Conservation (phyloP, 1,284 basidiomycete species). For the Fomitopsis schrenkii region DNA sequence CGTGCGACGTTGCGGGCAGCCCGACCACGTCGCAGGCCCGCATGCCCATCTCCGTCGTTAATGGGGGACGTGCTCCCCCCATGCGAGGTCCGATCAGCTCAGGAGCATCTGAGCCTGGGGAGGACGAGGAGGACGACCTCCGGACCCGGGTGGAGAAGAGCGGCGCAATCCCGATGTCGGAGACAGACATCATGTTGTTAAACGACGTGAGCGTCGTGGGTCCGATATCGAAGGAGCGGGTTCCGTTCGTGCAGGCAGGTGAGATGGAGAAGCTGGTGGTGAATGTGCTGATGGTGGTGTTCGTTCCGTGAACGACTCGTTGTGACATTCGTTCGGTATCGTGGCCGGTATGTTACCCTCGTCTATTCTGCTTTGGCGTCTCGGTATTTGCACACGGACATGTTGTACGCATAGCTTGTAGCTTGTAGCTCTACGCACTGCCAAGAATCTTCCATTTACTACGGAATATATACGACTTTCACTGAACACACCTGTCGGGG, state of each 20-base stretch:
- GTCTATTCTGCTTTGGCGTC: constrained; percentile 4
- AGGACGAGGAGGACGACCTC: constrained; percentile 42
- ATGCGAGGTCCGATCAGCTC: constrained; percentile 44
- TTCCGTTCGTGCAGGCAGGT: constrained; percentile 62
- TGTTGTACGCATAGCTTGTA: constrained; percentile 7
- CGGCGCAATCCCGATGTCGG: constrained; percentile 58
- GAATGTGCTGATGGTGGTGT: constrained; percentile 67
- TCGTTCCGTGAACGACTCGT: constrained; percentile 41
- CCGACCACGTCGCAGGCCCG: constrained; percentile 29
- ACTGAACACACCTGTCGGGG: neutral
- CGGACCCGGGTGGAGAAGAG: constrained; percentile 57
- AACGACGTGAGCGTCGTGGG: constrained; percentile 44
- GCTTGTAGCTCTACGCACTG: constrained; percentile 1
- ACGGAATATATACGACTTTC: neutral
- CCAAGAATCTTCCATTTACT: neutral
- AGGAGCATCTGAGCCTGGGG: constrained; percentile 24
- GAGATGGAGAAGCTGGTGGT: constrained; percentile 70
- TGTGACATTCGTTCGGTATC: neutral
- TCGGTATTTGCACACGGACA: neutral
- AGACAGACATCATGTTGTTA: constrained; percentile 60
- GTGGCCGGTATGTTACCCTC: constrained; percentile 7
- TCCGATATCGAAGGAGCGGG: constrained; percentile 59
- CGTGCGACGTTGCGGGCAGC: constrained; percentile 40
- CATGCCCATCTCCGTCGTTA: constrained; percentile 26
- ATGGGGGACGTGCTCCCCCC: constrained; percentile 29